These are phyloP conservation scores for Hemisphaericaspora nanyangensis DNA, from an alignment of 805 yeast species.

Conservation along the genomic window DNA sequence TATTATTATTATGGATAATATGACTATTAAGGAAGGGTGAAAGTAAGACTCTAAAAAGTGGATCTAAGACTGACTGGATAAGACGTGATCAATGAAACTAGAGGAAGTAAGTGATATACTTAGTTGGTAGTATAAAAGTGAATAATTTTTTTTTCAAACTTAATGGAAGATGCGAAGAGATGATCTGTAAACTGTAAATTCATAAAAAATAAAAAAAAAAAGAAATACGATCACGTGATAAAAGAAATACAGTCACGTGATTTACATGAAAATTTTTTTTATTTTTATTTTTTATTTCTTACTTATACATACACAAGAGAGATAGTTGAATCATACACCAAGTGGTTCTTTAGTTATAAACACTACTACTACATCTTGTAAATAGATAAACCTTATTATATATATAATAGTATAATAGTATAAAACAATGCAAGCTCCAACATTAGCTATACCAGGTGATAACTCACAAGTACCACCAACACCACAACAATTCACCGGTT, in stretches of 20 bases:
- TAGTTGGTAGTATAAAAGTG: not conserved
- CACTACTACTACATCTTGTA: not conserved
- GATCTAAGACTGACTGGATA: not conserved
- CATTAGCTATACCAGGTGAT: conserved; percentile 56
- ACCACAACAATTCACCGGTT: conserved; percentile 31
- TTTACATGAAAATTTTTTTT: not conserved
- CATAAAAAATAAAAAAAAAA: too few relatives aligned
- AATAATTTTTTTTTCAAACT: too few relatives aligned
- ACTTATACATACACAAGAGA: not conserved
- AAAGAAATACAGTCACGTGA: not conserved
- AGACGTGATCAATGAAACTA: not conserved
- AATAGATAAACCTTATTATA: too few relatives aligned
- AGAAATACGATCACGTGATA: not conserved
- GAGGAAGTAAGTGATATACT: not conserved
- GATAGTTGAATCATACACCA: not conserved
- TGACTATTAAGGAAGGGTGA: not conserved
- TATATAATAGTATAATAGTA: not conserved
- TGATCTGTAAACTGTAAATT: too few relatives aligned
- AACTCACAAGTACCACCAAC: conserved; percentile 17
- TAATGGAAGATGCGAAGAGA: not conserved
- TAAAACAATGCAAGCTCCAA: conserved; percentile 45
- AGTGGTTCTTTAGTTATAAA: too few relatives aligned
- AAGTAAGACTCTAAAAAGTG: not conserved
- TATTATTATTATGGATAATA: not conserved
- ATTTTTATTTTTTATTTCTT: not conserved